These are phyloP conservation scores for Boletellus ananiceps DNA, from an alignment of 768 basidiomycete genomes.

Conservation along the genomic window DNA sequence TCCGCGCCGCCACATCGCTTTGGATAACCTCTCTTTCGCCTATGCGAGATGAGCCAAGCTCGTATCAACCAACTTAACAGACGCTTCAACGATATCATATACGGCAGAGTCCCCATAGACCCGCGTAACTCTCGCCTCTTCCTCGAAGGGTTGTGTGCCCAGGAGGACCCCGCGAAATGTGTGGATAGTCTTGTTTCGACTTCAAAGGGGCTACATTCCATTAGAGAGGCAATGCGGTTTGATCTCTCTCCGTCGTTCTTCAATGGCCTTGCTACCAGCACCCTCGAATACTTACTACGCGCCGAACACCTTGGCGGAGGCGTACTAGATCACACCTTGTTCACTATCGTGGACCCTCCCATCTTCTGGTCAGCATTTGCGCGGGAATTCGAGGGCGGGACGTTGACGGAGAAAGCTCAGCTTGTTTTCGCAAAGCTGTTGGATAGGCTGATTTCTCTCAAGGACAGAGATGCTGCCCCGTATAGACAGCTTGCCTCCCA, in stretches of 20 bases:
- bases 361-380: slow-evolving; percentile 45
- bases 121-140: slow-evolving; percentile 31
- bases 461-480: slow-evolving; percentile 28
- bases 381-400: slow-evolving; percentile 30
- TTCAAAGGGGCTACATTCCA: slow-evolving; percentile 32
- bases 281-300: slow-evolving; percentile 39
- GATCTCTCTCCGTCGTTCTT: slow-evolving; percentile 39
- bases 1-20: background rate
- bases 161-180: slow-evolving; percentile 37
- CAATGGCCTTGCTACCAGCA: slow-evolving; percentile 36
- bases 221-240: slow-evolving; percentile 42
- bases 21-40: background rate
- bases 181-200: slow-evolving; percentile 36
- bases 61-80: slow-evolving; percentile 30
- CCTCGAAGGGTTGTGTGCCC: slow-evolving; percentile 43
- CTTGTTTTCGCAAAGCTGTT: slow-evolving; percentile 46
- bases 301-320: slow-evolving; percentile 41
- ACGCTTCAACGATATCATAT: slow-evolving; percentile 32
- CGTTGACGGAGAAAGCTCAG: slow-evolving; percentile 34
- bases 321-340: slow-evolving; percentile 40
- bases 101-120: slow-evolving; percentile 27
- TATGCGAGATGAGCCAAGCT: slow-evolving; percentile 10
- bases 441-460: slow-evolving; percentile 41
- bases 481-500: slow-evolving; percentile 41
- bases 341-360: slow-evolving; percentile 45